Conservation (phyloP, 2,329 filamentous ascomycete genomes). For the Pestalotiopsis sp. region DNA sequence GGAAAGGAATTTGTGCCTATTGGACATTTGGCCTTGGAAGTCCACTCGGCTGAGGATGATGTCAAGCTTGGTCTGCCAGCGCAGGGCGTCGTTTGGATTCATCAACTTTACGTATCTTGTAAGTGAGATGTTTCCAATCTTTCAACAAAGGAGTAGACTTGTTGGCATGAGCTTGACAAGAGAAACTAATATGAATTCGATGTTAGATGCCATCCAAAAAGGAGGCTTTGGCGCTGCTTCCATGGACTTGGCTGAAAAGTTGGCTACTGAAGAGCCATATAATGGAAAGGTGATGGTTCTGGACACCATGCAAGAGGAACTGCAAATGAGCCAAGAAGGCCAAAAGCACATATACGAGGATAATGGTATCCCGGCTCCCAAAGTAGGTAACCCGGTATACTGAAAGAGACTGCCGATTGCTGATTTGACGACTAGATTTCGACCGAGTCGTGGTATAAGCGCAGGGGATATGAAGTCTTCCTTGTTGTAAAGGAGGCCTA, state of each 20-base stretch:
- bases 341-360: constrained; percentile 29
- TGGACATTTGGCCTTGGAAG: constrained; percentile 43
- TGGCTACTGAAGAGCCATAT: constrained; percentile 35
- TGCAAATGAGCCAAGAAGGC: constrained; percentile 29
- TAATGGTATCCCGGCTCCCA: constrained; percentile 27
- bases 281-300: constrained; percentile 36
- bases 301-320: constrained; percentile 36
- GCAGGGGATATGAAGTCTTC: constrained; percentile 28
- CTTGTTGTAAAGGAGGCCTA: background rate
- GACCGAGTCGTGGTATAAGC: constrained; percentile 31
- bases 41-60: constrained; percentile 33
- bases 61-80: constrained; percentile 32
- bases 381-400: constrained; percentile 22
- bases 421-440: constrained; percentile 21
- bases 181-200: background rate
- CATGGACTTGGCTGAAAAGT: constrained; percentile 37
- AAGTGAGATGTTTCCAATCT: background rate
- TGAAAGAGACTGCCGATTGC: constrained; percentile 12
- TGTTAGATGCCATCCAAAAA: constrained; percentile 32
- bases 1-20: constrained; percentile 37
- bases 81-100: constrained; percentile 39
- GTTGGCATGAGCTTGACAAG: background rate
- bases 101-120: constrained; percentile 43
- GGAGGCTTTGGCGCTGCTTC: constrained; percentile 38
- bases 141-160: background rate